These are phyloP conservation scores for Murraya paniculata DNA, from an alignment of 345 rosid species.

Conservation along the genomic window DNA sequence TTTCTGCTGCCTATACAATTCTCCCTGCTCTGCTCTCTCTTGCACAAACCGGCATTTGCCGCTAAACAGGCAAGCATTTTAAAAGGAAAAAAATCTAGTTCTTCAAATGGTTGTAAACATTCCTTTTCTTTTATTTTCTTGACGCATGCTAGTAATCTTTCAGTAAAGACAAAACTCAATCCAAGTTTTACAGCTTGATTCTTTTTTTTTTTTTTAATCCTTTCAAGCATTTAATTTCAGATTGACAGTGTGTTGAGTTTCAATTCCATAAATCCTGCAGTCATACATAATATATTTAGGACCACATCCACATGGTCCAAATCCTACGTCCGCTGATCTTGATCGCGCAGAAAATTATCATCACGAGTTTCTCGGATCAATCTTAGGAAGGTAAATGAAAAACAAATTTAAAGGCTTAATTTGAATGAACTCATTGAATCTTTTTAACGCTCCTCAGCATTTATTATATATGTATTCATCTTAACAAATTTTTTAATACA, in stretches of 20 bases:
- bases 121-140: too few relatives aligned
- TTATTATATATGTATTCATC: background rate
- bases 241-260: too few relatives aligned
- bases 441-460: background rate
- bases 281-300: conserved; percentile 32
- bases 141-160: too few relatives aligned
- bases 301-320: conserved; percentile 14
- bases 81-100: too few relatives aligned
- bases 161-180: too few relatives aligned
- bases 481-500: background rate
- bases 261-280: background rate
- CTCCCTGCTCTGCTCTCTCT: conserved; percentile 27
- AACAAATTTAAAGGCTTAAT: too few relatives aligned
- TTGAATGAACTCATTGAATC: too few relatives aligned
- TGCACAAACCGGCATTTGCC: conserved; percentile 33
- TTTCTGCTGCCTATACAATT: conserved; percentile 11
- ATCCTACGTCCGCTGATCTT: background rate
- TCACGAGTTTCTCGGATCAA: conserved; percentile 27
- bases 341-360: conserved; percentile 20
- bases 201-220: too few relatives aligned
- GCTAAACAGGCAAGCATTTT: conserved; percentile 31
- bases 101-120: too few relatives aligned
- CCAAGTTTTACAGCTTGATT: too few relatives aligned
- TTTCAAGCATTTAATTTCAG: too few relatives aligned
- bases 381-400: conserved; percentile 33